Evolutionary conservation across 2,329 filamentous ascomycete genomes (phyloP), one percentile per base, ranked within the genome.

Genomic region (Zymoseptoria pseudotritici): DNA sequence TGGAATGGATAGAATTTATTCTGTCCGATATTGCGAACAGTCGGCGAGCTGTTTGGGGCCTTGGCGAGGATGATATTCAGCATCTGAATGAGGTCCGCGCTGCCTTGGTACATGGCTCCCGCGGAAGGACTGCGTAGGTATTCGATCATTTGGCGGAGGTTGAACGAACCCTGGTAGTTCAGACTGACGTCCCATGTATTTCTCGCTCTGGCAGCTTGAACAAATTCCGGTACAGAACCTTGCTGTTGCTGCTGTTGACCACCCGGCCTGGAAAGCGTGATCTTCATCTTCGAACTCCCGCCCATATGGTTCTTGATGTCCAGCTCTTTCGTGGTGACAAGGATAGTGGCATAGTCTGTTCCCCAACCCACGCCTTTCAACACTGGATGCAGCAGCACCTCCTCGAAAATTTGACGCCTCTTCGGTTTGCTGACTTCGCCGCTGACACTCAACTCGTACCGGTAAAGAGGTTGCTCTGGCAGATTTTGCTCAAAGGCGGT

Each of bases 1-100:
- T 71, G 58, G 50, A 80, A 67, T 0, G 78, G 76, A 63, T 81
- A 85, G 58, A 80, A 79, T 52, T 79, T 81, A 69, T 84, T 86
- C 3, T 76, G 72, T 0, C 80, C 80, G n/a, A 81, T 74, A 0
- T 77, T 77, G 9, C 76, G 72, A 17, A 82, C 74, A 0, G 71
- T 68, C 0, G 57, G 58, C 6, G 74, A 71, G 1, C 69, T 74
- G 61, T 78, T 82, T 3, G 79, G 77, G 17, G 74, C 69, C 58
- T 82, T 77, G 0, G 78, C 77, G 55, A 86, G 71, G 21, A 86
- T 73, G 36, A 85, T 80, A 66, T 87, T 87, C 58, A 86, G 69
- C 0, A 82, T 78, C 59, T 85, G 82, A 5, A 86, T 75, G 0
- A 82, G 71, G 57, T 84, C 80, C 0, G 75, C 72, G 66, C 81